Evolutionary conservation across 805 yeast species (phyloP).

Genomic region (Lachancea nothofagi): DNA sequence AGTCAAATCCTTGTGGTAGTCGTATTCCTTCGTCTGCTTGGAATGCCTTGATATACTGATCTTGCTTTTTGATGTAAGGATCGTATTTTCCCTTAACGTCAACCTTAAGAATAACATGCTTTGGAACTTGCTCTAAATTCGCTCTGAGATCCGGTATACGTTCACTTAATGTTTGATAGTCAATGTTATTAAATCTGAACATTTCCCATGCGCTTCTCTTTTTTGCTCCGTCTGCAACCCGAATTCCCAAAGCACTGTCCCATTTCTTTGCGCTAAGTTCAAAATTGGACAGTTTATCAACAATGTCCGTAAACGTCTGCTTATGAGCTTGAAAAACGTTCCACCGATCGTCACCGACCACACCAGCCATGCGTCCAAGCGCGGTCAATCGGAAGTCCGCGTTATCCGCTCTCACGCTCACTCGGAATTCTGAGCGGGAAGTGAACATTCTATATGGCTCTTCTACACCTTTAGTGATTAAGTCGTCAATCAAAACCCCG

Average conservation of each 20-base stretch:
- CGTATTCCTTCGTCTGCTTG: constrained; percentile 72
- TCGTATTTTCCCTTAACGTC: constrained; percentile 78
- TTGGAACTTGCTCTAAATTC: constrained; percentile 29
- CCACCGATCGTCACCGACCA: constrained; percentile 59
- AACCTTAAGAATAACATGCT: constrained; percentile 52
- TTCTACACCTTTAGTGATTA: constrained; percentile 89
- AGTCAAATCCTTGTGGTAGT: constrained; percentile 66
- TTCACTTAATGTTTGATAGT: constrained; percentile 22
- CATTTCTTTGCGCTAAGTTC: constrained; percentile 56
- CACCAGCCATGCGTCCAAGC: constrained; percentile 60
- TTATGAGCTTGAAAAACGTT: constrained; percentile 41
- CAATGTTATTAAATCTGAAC: constrained; percentile 48
- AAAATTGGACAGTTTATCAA: constrained; percentile 41
- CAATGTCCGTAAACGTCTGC: constrained; percentile 39
- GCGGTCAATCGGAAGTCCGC: constrained; percentile 83
- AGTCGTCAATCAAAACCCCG: constrained; percentile 90
- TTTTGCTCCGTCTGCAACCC: constrained; percentile 49
- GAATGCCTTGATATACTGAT: constrained; percentile 65
- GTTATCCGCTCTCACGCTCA: constrained; percentile 87
- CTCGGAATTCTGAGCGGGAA: constrained; percentile 88
- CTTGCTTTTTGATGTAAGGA: constrained; percentile 72
- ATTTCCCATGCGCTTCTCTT: constrained; percentile 66
- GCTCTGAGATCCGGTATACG: constrained; percentile 36
- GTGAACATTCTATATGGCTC: constrained; percentile 99
- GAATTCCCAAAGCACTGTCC: constrained; percentile 45